Conservation (phyloP, 768 basidiomycete genomes). For the Chalciporus piperatus region DNA sequence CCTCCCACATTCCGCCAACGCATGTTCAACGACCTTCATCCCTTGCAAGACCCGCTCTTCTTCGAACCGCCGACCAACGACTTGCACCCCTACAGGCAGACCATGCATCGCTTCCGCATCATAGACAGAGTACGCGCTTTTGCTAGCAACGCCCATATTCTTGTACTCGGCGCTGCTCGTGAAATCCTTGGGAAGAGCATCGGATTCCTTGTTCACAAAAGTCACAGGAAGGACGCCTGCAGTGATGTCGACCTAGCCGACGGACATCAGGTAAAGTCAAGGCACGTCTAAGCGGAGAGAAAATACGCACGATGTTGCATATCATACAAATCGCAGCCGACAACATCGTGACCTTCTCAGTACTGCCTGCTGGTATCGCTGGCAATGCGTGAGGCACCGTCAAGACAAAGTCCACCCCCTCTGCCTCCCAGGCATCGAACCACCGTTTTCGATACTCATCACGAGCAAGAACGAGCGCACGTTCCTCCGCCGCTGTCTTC, state of each 20-base stretch:
- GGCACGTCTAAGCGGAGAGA: neutral
- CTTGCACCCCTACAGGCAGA: constrained; percentile 64
- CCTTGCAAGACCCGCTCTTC: constrained; percentile 74
- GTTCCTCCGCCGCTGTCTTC: constrained; percentile 29
- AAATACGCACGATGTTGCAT: constrained; percentile 42
- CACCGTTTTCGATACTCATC: constrained; percentile 24
- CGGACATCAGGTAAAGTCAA: neutral
- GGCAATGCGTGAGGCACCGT: constrained; percentile 39
- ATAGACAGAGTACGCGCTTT: constrained; percentile 50
- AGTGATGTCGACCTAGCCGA: constrained; percentile 47
- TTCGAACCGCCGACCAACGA: constrained; percentile 59
- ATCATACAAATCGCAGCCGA: constrained; percentile 36
- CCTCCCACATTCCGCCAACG: constrained; percentile 42
- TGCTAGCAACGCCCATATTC: constrained; percentile 43
- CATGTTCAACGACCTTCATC: constrained; percentile 56
- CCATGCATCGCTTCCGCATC: constrained; percentile 64
- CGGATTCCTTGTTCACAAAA: constrained; percentile 42
- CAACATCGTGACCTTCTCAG: constrained; percentile 34
- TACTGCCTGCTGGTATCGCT: constrained; percentile 36
- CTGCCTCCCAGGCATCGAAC: constrained; percentile 38
- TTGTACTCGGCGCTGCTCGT: constrained; percentile 18
- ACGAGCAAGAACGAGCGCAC: constrained; percentile 25
- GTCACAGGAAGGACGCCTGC: constrained; percentile 63
- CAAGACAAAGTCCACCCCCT: constrained; percentile 41
- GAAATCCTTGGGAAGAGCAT: constrained; percentile 31